A percentile compares a stretch with the other conserved stretches of the same genome.
These are phyloP conservation scores for Puccinia brachypodii DNA, from an alignment of 1,284 basidiomycete genomes.

Conservation along the genomic window DNA sequence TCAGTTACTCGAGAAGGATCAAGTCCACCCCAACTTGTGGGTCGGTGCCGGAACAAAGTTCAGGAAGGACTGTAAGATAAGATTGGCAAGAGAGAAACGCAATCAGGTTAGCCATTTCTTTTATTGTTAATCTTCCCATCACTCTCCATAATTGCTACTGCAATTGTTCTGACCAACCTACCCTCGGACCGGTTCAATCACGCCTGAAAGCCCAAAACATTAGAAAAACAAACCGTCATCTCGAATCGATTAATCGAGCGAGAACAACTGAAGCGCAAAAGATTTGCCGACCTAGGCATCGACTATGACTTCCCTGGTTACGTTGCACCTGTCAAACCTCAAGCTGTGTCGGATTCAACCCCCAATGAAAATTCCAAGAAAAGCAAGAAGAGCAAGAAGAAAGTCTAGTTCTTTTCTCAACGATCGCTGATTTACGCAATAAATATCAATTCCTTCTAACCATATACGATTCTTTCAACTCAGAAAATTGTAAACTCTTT, in stretches of 20 bases:
- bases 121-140: conserved; percentile 5
- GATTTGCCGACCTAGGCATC: conserved; percentile 78
- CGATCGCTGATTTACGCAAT: not conserved
- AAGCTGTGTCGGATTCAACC: not conserved
- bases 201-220: conserved; percentile 67
- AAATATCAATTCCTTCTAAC: too few species aligned
- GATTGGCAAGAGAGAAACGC: conserved; percentile 71
- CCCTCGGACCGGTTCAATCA: conserved; percentile 8
- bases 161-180: not conserved
- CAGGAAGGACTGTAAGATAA: conserved; percentile 71
- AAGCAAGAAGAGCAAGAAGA: conserved; percentile 10
- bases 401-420: not conserved
- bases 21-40: conserved; percentile 93
- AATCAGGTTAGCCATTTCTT: conserved; percentile 67
- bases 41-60: conserved; percentile 93
- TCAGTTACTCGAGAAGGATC: conserved; percentile 77
- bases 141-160: not conserved
- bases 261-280: conserved; percentile 74
- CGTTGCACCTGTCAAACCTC: conserved; percentile 17
- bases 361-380: not conserved
- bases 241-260: conserved; percentile 73
- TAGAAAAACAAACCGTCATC: conserved; percentile 69
- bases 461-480: too few species aligned
- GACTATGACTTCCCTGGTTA: conserved; percentile 78
- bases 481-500: too few species aligned